These are phyloP conservation scores for Euphrasia arctica DNA, from an alignment of 305 asterid genomes.

Conservation along the genomic window DNA sequence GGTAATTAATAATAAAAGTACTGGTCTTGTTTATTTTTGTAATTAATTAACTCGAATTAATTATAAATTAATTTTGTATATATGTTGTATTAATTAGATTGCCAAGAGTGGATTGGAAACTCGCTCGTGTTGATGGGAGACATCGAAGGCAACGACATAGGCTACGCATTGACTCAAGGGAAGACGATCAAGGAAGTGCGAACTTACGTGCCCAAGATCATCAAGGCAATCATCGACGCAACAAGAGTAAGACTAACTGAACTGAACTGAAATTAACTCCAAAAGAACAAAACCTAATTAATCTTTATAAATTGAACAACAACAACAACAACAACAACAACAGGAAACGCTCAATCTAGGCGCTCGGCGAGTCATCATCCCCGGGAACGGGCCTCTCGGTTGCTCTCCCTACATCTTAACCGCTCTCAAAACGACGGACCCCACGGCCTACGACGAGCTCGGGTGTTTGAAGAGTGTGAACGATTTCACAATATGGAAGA, in stretches of 20 bases:
- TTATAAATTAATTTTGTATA: neutral
- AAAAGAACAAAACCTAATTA: no score
- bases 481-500: neutral
- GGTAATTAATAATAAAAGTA: neutral
- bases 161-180: conserved; percentile 8
- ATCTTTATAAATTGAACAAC: no score
- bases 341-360: neutral
- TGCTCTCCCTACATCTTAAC: conserved; percentile 7
- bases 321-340: no score
- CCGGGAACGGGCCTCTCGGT: conserved; percentile 6
- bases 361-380: neutral
- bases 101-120: conserved; percentile 8
- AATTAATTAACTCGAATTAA: neutral
- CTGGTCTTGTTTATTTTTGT: no score
- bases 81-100: neutral
- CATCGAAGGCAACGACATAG: conserved; percentile 13
- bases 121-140: conserved; percentile 7
- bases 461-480: conserved; percentile 14
- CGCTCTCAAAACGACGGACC: neutral
- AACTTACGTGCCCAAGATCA: neutral
- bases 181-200: neutral
- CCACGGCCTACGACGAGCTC: neutral
- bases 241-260: neutral
- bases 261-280: no score
- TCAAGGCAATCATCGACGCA: neutral